Percentiles rank a stretch among this genome's conserved stretches.
Conservation (phyloP, 2,329 filamentous ascomycete genomes). For the Dactylellina haptotyla region DNA sequence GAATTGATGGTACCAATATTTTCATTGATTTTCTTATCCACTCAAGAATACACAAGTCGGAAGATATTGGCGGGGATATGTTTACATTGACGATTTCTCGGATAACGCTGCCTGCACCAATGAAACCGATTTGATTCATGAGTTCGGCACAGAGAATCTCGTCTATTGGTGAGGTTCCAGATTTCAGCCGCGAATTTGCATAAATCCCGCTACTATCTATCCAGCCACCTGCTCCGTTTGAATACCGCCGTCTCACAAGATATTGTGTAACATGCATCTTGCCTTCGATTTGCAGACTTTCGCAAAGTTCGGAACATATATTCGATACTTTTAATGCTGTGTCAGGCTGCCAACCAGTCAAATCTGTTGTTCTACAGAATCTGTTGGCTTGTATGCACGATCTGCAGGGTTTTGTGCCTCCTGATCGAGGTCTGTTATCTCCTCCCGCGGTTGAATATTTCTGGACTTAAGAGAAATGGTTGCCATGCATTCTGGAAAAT, state of each 20-base stretch:
- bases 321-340: not conserved
- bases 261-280: conserved; percentile 5
- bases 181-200: not conserved
- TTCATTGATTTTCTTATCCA: too few relatives aligned
- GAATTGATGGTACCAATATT: too few relatives aligned
- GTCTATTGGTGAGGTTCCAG: too few relatives aligned
- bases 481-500: conserved; percentile 5
- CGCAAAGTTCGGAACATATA: conserved; percentile 24
- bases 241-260: not conserved
- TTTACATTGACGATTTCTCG: too few relatives aligned
- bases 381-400: not conserved
- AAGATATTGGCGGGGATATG: too few relatives aligned
- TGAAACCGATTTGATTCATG: too few relatives aligned
- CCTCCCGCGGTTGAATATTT: not conserved
- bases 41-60: too few relatives aligned
- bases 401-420: conserved; percentile 17
- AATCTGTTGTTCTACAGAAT: conserved; percentile 7
- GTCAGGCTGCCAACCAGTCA: conserved; percentile 16
- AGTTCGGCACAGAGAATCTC: too few relatives aligned
- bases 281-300: conserved; percentile 6
- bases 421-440: not conserved
- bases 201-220: not conserved
- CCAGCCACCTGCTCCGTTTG: not conserved
- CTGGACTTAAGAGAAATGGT: conserved; percentile 5
- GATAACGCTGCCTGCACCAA: too few relatives aligned